Base-by-base conservation (phyloP, 2,329 filamentous ascomycete genomes). In the Coleophoma eucalyptorum region DNA sequence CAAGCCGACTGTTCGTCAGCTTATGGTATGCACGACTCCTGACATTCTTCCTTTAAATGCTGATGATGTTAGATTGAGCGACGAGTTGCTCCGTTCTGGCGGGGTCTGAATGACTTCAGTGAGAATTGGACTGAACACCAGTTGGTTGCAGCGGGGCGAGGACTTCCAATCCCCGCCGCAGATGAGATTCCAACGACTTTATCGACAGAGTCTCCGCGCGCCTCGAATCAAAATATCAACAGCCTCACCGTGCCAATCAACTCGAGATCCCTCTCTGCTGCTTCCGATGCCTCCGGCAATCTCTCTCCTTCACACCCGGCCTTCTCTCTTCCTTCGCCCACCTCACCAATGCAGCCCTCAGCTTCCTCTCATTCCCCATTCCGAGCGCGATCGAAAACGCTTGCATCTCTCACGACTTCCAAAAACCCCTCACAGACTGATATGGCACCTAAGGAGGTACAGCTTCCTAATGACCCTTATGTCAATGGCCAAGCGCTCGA, bases 401-500 rank as follows among this genome's bases (percentile, higher is more conserved):
- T 99, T 43, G 92, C 91, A 2, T 89, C 90, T 4, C 81, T 93
- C 2, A 90, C 83, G 37, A 75, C 84, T 4, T 89, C 87, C 1
- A 86, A 86, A 47, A 90, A 89, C 63, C 80, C 78, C 45, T 87
- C 87, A 0, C 81, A 84, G 38, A 77, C 81, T 5, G 91, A 96
- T 50, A 76, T 92, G 58, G 72, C 76, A 0, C 89, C 89, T 1
- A 86, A 87, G 56, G 93, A 97, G 70, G 73, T 92, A n/a, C 76
- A 84, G 52, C 74, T 97, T 3, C 87, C 91, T 0, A 78, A 84
- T 54, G 91, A 97, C 59, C 89, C 89, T 0, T 93, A 88, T 61
- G 89, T 97, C 42, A 96, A 97, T 60, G 93, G 94, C n/a, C 90
- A 96, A 60, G 88, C 89, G 1, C 77, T 97, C 43, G 94, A 97